Base-by-base conservation (phyloP, 495 filamentous ascomycete species). In the Xylaria nigripes region DNA sequence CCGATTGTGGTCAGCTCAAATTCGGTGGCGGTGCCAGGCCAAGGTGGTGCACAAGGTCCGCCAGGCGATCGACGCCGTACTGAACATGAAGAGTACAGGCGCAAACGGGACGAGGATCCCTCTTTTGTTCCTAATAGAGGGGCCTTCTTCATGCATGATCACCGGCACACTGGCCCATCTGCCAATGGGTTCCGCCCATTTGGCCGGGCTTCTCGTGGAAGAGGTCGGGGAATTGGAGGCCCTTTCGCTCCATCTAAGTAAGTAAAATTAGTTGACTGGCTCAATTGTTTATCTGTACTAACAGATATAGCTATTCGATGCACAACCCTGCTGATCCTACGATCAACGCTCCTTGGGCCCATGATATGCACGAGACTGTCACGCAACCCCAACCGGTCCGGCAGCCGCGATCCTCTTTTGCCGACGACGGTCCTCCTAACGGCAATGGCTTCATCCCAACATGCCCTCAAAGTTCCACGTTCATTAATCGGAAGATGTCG, bases 61-160 rank as follows among this genome's bases (percentile, higher is more conserved):
- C 67, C 79, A 34, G 77, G 79, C 50, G 86, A 93, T 44, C 76
- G 78, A 51, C 82, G 86, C 70, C 83, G 88, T 48, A 83, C 85
- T 48, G 92, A 96, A 60, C 87, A 95, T 61, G 92, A 96, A 41
- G 89, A 95, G 61, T 90, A 91, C 68, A 81, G 83, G 67, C 88
- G 87, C 72, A 86, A 86, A 66, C 80, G 87, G 57, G 90, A 92
- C 63, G 84, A 87, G 56, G 89, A 96, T 71, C 93, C 93, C 41
- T 84, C 92, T 27, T 95, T 95, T 68, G 90, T 97, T 30, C 93
- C 93, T 49, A 97, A 94, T 61, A 80, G 94, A 47, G 93, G 93
- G 22, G 86, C 84, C 49, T 98, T 98, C 76, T 98, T 96, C 75
- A 84, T 97, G 76, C 93, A 98, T 69, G 93, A 98, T 66, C 90